Evolutionary conservation across 352 stramenopile species (phyloP).

Genomic region (Phytophthora chlamydospora): DNA sequence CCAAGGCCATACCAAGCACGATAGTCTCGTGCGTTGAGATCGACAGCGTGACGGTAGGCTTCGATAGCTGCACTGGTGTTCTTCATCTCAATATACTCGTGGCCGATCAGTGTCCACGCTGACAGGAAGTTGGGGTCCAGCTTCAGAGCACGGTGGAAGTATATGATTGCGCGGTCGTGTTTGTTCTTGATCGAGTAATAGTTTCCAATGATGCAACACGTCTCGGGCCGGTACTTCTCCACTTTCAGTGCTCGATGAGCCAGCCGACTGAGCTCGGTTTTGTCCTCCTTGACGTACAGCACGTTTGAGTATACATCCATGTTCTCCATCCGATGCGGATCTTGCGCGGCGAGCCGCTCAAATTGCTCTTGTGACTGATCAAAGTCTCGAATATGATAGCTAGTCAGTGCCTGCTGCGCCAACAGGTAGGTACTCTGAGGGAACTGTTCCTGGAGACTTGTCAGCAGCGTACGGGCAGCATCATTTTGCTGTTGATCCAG

Average conservation of each 20-base stretch:
- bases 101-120: slow-evolving; percentile 98
- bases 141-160: slow-evolving; percentile 96
- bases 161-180: slow-evolving; percentile 97
- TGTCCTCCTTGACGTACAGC: slow-evolving; percentile 88
- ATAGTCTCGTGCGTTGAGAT: slow-evolving; percentile 95
- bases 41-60: slow-evolving; percentile 93
- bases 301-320: slow-evolving; percentile 91
- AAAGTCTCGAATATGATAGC: slow-evolving; percentile 88
- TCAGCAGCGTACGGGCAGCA: slow-evolving; percentile 58
- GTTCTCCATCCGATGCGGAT: slow-evolving; percentile 79
- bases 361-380: slow-evolving; percentile 82
- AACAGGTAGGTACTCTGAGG: slow-evolving; percentile 77
- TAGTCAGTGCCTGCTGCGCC: slow-evolving; percentile 75
- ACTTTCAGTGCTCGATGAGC: slow-evolving; percentile 92
- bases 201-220: slow-evolving; percentile 97
- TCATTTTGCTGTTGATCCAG: slow-evolving; percentile 84
- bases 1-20: slow-evolving; percentile 98
- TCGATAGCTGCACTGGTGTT: slow-evolving; percentile 97
- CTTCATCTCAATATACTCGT: slow-evolving; percentile 99
- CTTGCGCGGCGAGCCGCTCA: slow-evolving; percentile 57
- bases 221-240: slow-evolving; percentile 98
- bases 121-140: slow-evolving; percentile 95
- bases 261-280: slow-evolving; percentile 86
- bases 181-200: slow-evolving; percentile 92
- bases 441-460: slow-evolving; percentile 57